These are phyloP conservation scores for Pestalotiopsis sp. DNA, from an alignment of 2,329 filamentous ascomycete species.

Conservation along the genomic window DNA sequence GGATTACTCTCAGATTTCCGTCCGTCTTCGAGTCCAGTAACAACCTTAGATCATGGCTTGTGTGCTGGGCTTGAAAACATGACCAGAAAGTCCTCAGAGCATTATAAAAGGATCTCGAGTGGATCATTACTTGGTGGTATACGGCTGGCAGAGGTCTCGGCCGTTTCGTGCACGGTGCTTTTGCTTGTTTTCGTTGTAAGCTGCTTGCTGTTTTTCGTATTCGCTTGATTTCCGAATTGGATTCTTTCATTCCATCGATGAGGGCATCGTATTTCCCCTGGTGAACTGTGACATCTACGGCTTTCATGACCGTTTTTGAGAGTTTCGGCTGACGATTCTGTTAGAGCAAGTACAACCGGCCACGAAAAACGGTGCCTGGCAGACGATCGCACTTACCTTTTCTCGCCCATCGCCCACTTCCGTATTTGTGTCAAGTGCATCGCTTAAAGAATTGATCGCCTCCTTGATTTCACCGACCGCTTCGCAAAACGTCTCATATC, in stretches of 20 bases:
- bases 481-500: not conserved
- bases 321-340: not conserved
- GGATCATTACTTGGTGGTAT: constrained; percentile 7
- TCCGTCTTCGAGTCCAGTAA: not conserved
- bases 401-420: not conserved
- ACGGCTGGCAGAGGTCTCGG: not conserved
- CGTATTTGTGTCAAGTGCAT: not conserved
- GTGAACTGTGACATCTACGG: not conserved
- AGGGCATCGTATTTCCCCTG: constrained; percentile 13
- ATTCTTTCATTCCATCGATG: constrained; percentile 16
- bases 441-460: not conserved
- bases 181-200: constrained; percentile 9
- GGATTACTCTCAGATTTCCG: not conserved
- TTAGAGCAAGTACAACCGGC: not conserved
- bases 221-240: constrained; percentile 18
- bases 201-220: constrained; percentile 17
- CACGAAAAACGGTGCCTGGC: not conserved
- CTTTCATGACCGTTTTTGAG: not conserved
- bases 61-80: constrained; percentile 17
- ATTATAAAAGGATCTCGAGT: constrained; percentile 17
- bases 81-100: constrained; percentile 17
- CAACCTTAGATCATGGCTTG: constrained; percentile 13
- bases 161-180: not conserved
- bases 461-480: not conserved
- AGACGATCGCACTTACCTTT: not conserved